Evolutionary conservation across 768 basidiomycete genomes (phyloP).

Genomic region (Lyophyllum atratum): DNA sequence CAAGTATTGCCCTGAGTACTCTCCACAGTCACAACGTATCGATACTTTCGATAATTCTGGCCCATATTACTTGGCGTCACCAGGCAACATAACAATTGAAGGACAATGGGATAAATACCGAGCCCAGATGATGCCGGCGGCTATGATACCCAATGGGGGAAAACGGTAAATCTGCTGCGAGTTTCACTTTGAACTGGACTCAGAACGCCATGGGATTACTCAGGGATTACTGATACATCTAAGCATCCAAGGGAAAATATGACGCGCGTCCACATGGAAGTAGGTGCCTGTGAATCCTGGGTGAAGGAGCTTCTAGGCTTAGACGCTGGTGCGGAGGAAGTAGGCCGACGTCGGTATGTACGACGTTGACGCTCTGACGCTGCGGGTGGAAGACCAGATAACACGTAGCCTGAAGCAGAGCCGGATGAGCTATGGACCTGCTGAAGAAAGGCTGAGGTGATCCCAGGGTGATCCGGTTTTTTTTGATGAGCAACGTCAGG

Average conservation of each 20-base stretch:
- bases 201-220: neutral
- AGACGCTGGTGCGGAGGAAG: neutral
- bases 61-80: neutral
- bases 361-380: slow-evolving; percentile 4
- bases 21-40: neutral
- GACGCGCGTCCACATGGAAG: neutral
- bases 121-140: neutral
- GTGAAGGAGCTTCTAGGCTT: neutral
- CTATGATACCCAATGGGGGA: neutral
- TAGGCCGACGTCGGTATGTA: neutral
- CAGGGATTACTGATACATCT: neutral
- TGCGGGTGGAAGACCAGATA: slow-evolving; percentile 12
- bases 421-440: neutral
- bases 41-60: neutral
- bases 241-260: neutral
- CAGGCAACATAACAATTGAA: neutral
- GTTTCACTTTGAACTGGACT: too few relatives aligned
- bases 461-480: too few relatives aligned
- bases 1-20: neutral
- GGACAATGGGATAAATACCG: neutral
- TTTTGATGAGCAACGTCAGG: neutral
- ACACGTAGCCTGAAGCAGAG: neutral
- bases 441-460: neutral
- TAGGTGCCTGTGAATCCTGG: neutral
- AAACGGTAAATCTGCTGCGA: neutral